Conservation (phyloP, 2,329 filamentous ascomycete species). For the Penicillium sp. region DNA sequence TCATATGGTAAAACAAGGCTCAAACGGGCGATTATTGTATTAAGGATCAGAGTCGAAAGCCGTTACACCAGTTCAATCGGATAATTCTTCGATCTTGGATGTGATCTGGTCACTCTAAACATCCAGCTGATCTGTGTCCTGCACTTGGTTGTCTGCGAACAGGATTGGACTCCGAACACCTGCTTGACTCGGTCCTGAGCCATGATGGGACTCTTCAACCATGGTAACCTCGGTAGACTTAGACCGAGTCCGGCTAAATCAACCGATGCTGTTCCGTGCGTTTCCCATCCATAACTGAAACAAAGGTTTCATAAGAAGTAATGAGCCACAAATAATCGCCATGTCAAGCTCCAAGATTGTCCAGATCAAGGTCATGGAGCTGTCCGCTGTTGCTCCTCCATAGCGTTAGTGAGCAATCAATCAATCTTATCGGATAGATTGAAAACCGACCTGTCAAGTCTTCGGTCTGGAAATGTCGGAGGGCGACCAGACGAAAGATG, state of each 20-base stretch:
- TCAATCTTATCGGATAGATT: too few relatives aligned
- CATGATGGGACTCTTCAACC: not conserved
- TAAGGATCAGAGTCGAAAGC: not conserved
- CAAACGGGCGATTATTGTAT: too few relatives aligned
- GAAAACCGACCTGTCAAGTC: slow-evolving; percentile 5
- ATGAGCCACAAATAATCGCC: slow-evolving; percentile 23
- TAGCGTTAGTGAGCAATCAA: too few relatives aligned
- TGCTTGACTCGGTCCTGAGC: not conserved
- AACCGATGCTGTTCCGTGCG: not conserved
- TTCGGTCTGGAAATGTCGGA: slow-evolving; percentile 4
- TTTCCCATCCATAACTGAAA: slow-evolving; percentile 6
- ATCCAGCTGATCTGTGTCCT: not conserved
- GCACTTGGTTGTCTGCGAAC: not conserved
- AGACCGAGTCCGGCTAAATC: not conserved
- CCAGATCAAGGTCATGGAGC: slow-evolving; percentile 4
- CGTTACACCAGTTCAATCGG: not conserved
- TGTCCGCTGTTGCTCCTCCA: not conserved
- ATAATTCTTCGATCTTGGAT: too few relatives aligned
- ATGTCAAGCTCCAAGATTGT: slow-evolving; percentile 23
- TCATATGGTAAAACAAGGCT: too few relatives aligned
- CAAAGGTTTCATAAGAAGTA: slow-evolving; percentile 19
- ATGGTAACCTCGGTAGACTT: not conserved
- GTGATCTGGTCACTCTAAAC: not conserved
- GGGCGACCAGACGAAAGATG: slow-evolving; percentile 3
- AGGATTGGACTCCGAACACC: not conserved